Evolutionary conservation across 352 stramenopile genomes (phyloP), one percentile per base, ranked within the genome.

Genomic region (Phytophthora nicotianae): DNA sequence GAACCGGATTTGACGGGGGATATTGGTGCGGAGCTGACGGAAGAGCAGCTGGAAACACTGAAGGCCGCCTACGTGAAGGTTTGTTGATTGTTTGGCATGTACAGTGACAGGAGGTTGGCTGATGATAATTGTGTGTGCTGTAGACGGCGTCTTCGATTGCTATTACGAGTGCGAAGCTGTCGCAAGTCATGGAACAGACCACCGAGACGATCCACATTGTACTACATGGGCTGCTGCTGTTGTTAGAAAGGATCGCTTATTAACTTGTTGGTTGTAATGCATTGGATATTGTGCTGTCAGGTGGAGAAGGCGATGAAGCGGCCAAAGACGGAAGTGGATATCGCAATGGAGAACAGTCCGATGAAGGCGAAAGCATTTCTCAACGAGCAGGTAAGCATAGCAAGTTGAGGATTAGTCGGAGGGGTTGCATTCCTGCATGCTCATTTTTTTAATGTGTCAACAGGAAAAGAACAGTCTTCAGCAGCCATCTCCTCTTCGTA

Each of bases 241-340:
- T 17, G 20, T 9, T 40, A 10, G 11, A 2, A 21, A 19, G 35
- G 4, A 1, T 43, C 6, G 13, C 17, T 20, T 29, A 16, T 9
- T 27, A n/a, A 21, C 16, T 41, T 35, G 42, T n/a, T 42, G 17
- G 29, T 37, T 19, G 5, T 58, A 20, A 1, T 54, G 13, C 40
- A 24, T 24, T 68, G 21, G 9, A 13, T 35, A 6, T 16, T 51
- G 20, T 61, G 0, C n/a, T 9, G 43, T 0, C 55, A 49, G 84
- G 75, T 91, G 17, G 78, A 90, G 59, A 70, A 78, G 17, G 78
- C 84, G 4, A 89, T 93, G 72, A 93, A 93, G 58, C 78, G 81
- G 6, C 81, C 84, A 14, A 90, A 91, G 72, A 90, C 78, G 1
- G 66, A 76, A 8, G 71, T 93, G 16, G 84, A 93, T 57, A 53